phyloP scores from a whole-genome alignment of 139 green algal genomes.

The Chlorella sp. region DNA sequence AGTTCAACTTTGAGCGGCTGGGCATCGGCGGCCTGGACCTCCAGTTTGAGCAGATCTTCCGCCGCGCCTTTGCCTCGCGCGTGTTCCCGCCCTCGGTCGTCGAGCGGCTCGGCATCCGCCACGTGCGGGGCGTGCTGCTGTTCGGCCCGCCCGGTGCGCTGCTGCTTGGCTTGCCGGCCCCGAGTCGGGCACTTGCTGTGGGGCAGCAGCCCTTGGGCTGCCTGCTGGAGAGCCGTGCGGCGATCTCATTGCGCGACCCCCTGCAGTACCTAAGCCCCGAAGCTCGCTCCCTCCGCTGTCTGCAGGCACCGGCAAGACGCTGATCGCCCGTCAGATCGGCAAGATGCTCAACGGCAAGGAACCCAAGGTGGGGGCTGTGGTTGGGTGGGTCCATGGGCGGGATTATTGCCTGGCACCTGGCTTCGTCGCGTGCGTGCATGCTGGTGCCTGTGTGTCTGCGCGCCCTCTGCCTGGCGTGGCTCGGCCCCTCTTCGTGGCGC shows the following conservation, averaged over 20 bases:
- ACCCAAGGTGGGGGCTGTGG: constrained; percentile 87
- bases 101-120: constrained; percentile 91
- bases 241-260: no score
- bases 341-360: constrained; percentile 99
- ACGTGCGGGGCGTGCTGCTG: constrained; percentile 94
- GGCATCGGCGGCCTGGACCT: constrained; percentile 96
- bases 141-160: constrained; percentile 61
- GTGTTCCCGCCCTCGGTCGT: constrained; percentile 91
- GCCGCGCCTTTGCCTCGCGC: constrained; percentile 91
- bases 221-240: no score
- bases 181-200: no score
- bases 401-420: no score
- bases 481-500: no score
- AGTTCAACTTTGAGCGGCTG: constrained; percentile 96
- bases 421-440: no score
- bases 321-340: constrained; percentile 98
- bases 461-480: no score
- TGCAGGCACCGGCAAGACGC: constrained; percentile 95
- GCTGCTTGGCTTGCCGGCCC: background rate
- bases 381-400: constrained; percentile 23
- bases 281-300: no score
- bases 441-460: no score
- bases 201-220: no score
- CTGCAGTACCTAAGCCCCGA: no score
- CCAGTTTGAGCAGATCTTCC: constrained; percentile 99